These are phyloP conservation scores for Pichia norvegensis DNA, from an alignment of 1,139 yeast species.

Conservation along the genomic window DNA sequence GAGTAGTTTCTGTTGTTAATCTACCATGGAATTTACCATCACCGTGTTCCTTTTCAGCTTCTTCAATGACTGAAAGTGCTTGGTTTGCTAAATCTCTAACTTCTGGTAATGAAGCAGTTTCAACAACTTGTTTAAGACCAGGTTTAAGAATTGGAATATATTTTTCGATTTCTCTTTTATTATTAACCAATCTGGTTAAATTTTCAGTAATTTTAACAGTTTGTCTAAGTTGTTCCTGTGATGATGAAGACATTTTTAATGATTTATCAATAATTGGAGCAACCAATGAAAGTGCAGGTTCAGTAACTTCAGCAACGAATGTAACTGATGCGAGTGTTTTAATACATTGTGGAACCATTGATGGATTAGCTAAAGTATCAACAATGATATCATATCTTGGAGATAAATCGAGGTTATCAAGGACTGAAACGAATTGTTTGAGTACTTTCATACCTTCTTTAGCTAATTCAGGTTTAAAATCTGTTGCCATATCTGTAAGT, in stretches of 20 bases:
- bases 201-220: constrained; percentile 95
- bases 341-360: constrained; percentile 81
- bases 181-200: constrained; percentile 89
- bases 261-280: constrained; percentile 93
- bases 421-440: constrained; percentile 63
- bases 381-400: constrained; percentile 82
- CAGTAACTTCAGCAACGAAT: constrained; percentile 97
- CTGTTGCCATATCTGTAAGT: constrained; percentile 83
- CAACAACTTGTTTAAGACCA: constrained; percentile 79
- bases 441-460: constrained; percentile 71
- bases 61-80: constrained; percentile 73
- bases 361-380: constrained; percentile 84
- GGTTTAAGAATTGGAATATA: constrained; percentile 84
- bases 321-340: constrained; percentile 88
- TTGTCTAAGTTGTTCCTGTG: constrained; percentile 94
- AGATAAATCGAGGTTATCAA: constrained; percentile 87
- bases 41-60: constrained; percentile 61
- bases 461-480: constrained; percentile 93
- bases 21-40: constrained; percentile 76
- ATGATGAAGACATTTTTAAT: constrained; percentile 76
- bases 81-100: constrained; percentile 89
- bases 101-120: constrained; percentile 91
- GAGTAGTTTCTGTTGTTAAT: constrained; percentile 50
- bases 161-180: constrained; percentile 82
- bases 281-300: constrained; percentile 81